Base-by-base conservation (phyloP, 768 basidiomycete species). In the Rhizopogon vinicolor region DNA sequence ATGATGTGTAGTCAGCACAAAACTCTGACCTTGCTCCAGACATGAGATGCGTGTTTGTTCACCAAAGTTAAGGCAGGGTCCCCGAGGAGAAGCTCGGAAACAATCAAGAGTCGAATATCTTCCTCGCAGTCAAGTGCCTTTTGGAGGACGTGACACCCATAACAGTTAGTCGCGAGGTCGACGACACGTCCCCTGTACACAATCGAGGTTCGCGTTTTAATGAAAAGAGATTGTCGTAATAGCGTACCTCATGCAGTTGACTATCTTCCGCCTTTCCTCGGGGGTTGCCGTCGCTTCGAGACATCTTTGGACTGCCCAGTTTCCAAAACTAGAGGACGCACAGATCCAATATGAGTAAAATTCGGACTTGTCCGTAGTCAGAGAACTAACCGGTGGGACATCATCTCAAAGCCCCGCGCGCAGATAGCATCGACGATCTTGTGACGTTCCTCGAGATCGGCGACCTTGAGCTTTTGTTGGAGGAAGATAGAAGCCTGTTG, bases 51-150 rank as follows among this genome's bases (percentile, higher is more conserved):
- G 66, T 93, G 91, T 68, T 93, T 93, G 69, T 93, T 93, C 7
- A 93, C 87, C 29, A 93, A 76, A 5, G 91, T 93, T 66, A 89
- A 82, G 1, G 89, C 89, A 7, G 91, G 91, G 65, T 93, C 91
- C 2, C 89, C 88, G 19, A 87, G 78, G 43, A 93, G 80, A 41
- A 93, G 79, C 67, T 93, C 91, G 3, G 88, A 88, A 19, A 93
- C 91, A 55, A 93, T 91, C 55, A 91, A 69, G 35, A 92, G 71
- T 37, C 90, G 79, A 42, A 92, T 85, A 54, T 93, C 91, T 69
- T 93, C 91, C 61, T 93, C 91, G 63, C 91, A 93, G 63, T 93
- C 91, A 35, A 93, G 81, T 18, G 91, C 91, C 68, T 93, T 93
- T 65, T 93, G 91, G 2, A 93, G 77, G 39, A 93, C 91, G 63